These are phyloP conservation scores for Paraphaeosphaeria sporulosa DNA, from an alignment of 2,329 filamentous ascomycete genomes.

Conservation along the genomic window DNA sequence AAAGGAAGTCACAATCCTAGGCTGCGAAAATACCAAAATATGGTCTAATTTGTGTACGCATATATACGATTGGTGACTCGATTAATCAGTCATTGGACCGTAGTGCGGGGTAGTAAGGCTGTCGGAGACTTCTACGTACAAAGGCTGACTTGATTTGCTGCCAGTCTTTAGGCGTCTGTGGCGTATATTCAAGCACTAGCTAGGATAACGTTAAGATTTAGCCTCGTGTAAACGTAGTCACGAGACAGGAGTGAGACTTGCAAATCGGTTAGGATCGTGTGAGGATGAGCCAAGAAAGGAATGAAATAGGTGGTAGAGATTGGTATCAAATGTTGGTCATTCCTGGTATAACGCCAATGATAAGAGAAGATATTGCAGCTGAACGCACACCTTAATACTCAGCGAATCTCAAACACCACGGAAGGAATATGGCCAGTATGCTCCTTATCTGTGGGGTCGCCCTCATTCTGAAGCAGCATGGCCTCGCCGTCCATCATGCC, in stretches of 20 bases:
- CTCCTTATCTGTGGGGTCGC: slow-evolving; percentile 9
- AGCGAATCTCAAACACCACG: slow-evolving; percentile 21
- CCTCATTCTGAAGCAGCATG: slow-evolving; percentile 23
- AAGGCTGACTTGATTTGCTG: neutral
- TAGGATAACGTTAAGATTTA: neutral
- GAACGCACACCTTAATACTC: neutral
- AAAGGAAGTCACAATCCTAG: too few relatives aligned
- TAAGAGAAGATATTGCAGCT: too few relatives aligned
- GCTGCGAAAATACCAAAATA: neutral
- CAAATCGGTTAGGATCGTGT: too few relatives aligned
- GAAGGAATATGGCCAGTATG: slow-evolving; percentile 12
- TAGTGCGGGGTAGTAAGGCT: neutral
- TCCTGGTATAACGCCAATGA: too few relatives aligned
- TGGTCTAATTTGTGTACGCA: neutral
- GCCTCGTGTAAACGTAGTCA: too few relatives aligned
- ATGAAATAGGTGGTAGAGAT: too few relatives aligned
- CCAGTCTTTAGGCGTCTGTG: slow-evolving; percentile 1
- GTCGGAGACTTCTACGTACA: neutral
- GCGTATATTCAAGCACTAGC: neutral
- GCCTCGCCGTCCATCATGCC: slow-evolving; percentile 29
- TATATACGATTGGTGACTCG: neutral
- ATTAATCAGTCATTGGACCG: neutral
- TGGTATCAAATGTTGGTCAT: too few relatives aligned
- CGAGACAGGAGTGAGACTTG: too few relatives aligned
- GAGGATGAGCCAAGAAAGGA: too few relatives aligned